These are phyloP conservation scores for Rhizoclosmatium globosum DNA, from an alignment of 192 early-diverging fungal species.

Conservation along the genomic window DNA sequence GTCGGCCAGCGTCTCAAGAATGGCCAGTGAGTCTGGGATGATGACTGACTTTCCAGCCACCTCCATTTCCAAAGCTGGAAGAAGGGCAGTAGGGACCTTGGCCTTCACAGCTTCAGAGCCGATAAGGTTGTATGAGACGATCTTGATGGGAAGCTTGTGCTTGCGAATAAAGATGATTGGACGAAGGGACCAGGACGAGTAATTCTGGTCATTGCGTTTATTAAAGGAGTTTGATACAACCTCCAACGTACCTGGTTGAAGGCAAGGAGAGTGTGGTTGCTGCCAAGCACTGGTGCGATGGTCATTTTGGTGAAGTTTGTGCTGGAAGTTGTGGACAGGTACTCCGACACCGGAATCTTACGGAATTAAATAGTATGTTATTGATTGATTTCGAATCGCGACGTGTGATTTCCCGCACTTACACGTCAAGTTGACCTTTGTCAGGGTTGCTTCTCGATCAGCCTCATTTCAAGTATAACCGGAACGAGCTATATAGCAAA, in stretches of 20 bases:
- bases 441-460: too few species aligned
- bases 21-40: conserved; percentile 26
- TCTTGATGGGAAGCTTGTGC: background rate
- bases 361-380: too few species aligned
- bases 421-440: too few species aligned
- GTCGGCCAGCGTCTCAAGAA: conserved; percentile 22
- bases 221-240: background rate
- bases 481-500: too few species aligned
- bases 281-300: background rate
- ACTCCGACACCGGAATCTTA: too few species aligned
- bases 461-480: too few species aligned
- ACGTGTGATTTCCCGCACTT: too few species aligned
- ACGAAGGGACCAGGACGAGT: conserved; percentile 23
- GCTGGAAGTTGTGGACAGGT: too few species aligned
- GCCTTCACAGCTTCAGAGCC: background rate
- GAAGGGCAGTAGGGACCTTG: background rate
- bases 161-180: conserved; percentile 20
- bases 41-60: background rate
- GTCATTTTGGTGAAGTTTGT: too few species aligned
- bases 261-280: conserved; percentile 1
- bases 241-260: conserved; percentile 2
- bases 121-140: conserved; percentile 9
- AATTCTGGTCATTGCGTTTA: background rate
- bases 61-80: conserved; percentile 14
- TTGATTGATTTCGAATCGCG: too few species aligned